Evolutionary conservation across 75 land plant species (phyloP), one percentile per base, ranked within the genome.

Genomic region (Isoetes taiwanensis): DNA sequence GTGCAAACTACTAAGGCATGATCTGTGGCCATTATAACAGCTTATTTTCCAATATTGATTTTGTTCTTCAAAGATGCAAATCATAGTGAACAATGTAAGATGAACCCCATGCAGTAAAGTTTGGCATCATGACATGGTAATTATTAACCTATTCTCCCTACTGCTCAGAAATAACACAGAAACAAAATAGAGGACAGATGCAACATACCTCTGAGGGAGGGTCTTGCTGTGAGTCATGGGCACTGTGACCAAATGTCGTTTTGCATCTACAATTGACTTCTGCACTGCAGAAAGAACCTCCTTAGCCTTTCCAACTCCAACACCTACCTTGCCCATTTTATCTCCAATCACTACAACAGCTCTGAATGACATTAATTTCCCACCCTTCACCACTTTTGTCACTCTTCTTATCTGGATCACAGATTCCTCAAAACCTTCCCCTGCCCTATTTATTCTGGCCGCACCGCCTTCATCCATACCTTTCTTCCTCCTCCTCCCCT

Each of bases 381-480:
- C 99, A 14, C 99, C 99, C 56, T 93, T 88, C 3, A 88, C 96
- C 43, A 93, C 99, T 64, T 93, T 93, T 2, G 99, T 93, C 6
- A 93, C 96, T 63, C 99, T 75, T 64, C 95, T 72, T 34, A 93
- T 79, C 74, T 93, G 96, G 64, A 93, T 86, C 26, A 87, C 90
- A 17, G 76, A 23, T 77, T 93, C 99, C 43, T 88, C 96, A 28
- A 90, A 78, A 41, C 70, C 78, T 48, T 90, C 99, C 40, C 48
- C 69, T 1, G 50, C 67, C 19, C 63, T 54, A 27, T 54, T 29
- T 1, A 35, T 42, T 28, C 62, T 48, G 23, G 48, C 62, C 35
- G 43, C 43, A 30, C 32, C 40, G 2, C n/a, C n/a, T n/a, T n/a
- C n/a, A n/a, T n/a, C 73, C 82, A 2, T 52, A 53, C 20, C 75